These are phyloP conservation scores for Aspergillus arachidicola DNA, from an alignment of 2,329 filamentous ascomycete genomes.

Conservation along the genomic window DNA sequence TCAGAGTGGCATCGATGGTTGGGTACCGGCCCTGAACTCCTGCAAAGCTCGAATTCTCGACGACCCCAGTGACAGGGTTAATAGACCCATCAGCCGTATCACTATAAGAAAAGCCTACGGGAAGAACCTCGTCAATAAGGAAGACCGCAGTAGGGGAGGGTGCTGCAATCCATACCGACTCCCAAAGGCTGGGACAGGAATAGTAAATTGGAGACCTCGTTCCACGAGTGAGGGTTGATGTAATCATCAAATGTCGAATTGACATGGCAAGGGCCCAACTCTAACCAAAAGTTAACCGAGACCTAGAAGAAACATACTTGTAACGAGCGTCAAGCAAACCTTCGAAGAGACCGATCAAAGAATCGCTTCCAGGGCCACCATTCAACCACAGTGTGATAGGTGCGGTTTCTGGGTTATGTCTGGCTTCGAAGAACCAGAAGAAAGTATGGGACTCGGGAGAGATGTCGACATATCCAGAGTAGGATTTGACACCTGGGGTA, in stretches of 20 bases:
- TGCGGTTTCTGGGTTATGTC: constrained; percentile 51
- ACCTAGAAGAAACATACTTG: neutral
- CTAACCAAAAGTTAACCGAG: constrained; percentile 22
- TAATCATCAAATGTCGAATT: constrained; percentile 48
- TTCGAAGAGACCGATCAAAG: constrained; percentile 46
- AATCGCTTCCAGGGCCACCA: constrained; percentile 46
- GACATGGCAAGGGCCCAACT: constrained; percentile 48
- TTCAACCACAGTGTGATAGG: constrained; percentile 48
- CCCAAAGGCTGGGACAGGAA: constrained; percentile 66
- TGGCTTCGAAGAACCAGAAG: constrained; percentile 61
- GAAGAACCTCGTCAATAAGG: neutral
- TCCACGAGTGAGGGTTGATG: constrained; percentile 64
- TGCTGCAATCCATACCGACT: constrained; percentile 43
- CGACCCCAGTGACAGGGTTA: constrained; percentile 47
- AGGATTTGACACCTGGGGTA: constrained; percentile 59
- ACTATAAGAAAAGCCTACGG: constrained; percentile 38
- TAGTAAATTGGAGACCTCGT: constrained; percentile 61
- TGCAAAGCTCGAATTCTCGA: constrained; percentile 47
- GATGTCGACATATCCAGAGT: constrained; percentile 59
- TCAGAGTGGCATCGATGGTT: constrained; percentile 51
- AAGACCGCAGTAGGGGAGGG: neutral
- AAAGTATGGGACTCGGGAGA: constrained; percentile 53
- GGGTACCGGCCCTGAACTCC: constrained; percentile 52
- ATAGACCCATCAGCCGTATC: constrained; percentile 44
- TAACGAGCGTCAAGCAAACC: constrained; percentile 24